Evolutionary conservation across 345 rosid species (phyloP).

Genomic region (Linum tenue): DNA sequence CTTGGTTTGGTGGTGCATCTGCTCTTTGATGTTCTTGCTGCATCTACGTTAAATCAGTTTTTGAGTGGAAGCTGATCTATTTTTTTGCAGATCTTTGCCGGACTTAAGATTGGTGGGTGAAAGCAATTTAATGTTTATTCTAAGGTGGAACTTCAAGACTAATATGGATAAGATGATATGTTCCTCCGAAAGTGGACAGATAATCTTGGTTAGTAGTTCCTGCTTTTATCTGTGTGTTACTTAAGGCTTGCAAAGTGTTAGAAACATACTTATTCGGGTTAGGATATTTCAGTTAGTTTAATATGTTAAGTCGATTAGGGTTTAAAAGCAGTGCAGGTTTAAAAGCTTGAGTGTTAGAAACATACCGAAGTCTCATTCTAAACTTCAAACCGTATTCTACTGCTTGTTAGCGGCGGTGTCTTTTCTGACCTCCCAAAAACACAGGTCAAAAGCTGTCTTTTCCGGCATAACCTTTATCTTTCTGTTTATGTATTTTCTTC

Average conservation of each 20-base stretch:
- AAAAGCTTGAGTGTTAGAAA: neutral
- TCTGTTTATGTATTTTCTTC: no score
- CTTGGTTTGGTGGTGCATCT: neutral
- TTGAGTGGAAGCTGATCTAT: slow-evolving; percentile 8
- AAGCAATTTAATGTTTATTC: slow-evolving; percentile 51
- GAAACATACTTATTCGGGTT: neutral
- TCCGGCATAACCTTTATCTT: no score
- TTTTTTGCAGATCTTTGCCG: slow-evolving; percentile 58
- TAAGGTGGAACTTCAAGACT: slow-evolving; percentile 70
- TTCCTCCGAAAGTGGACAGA: slow-evolving; percentile 47
- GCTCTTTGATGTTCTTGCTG: neutral
- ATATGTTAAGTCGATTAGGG: neutral
- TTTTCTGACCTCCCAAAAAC: no score
- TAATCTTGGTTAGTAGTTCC: slow-evolving; percentile 38
- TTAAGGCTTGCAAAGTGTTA: neutral
- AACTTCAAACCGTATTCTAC: neutral
- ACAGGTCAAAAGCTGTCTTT: no score
- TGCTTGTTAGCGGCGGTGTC: no score
- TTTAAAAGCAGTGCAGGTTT: no score
- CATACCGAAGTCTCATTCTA: no score
- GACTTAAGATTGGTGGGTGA: slow-evolving; percentile 60
- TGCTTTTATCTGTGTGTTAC: slow-evolving; percentile 14
- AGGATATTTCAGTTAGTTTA: neutral
- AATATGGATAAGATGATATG: slow-evolving; percentile 56
- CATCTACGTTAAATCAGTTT: neutral